phyloP scores from a whole-genome alignment of 192 early-diverging fungal species.

The Coemansia sp. region DNA sequence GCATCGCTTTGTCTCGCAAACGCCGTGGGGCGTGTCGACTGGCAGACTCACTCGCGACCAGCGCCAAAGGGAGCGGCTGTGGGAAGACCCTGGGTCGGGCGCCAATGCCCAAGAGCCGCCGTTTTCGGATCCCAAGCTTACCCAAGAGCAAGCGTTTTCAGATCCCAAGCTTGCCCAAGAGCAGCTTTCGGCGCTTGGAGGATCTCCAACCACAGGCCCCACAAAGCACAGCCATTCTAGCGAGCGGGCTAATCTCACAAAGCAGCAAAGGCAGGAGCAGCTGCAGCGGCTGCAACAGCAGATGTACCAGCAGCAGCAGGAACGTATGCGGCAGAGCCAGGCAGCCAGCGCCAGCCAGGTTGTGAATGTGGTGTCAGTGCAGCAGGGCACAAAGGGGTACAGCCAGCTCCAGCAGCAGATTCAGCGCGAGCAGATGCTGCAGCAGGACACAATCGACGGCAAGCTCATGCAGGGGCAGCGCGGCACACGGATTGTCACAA shows the following conservation, averaged over 20 bases:
- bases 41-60: constrained; percentile 43
- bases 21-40: constrained; percentile 44
- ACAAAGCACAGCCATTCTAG: neutral
- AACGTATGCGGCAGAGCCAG: constrained; percentile 35
- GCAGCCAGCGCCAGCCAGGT: too few species aligned
- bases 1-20: constrained; percentile 49
- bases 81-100: constrained; percentile 29
- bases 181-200: neutral
- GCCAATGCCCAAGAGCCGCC: neutral
- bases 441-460: constrained; percentile 33
- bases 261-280: constrained; percentile 12
- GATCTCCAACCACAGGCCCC: constrained; percentile 9
- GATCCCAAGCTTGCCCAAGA: too few species aligned
- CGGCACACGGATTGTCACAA: constrained; percentile 43
- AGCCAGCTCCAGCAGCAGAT: too few species aligned
- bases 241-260: neutral
- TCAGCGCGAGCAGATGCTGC: constrained; percentile 37
- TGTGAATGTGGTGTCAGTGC: too few species aligned
- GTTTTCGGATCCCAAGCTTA: too few species aligned
- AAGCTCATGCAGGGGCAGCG: constrained; percentile 17
- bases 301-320: constrained; percentile 27
- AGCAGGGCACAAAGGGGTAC: too few species aligned
- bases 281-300: constrained; percentile 25
- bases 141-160: too few species aligned
- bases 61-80: constrained; percentile 39